phyloP scores from a whole-genome alignment of 306 rosid species.

The Lathyrus sativus region DNA sequence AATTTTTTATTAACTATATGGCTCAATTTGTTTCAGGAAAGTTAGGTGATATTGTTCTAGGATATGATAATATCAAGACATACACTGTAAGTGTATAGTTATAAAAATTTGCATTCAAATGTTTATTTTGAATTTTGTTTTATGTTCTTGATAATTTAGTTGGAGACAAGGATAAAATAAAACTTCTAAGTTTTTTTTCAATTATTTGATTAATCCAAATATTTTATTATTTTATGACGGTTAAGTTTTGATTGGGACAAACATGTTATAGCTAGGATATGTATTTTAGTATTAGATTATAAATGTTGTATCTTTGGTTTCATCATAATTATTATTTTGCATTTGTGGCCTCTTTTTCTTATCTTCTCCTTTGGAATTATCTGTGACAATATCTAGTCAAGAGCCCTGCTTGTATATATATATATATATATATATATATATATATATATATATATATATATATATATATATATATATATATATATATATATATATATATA shows the following conservation, averaged over 20 bases:
- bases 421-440: too few species aligned
- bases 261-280: neutral
- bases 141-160: neutral
- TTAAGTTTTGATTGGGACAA: neutral
- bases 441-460: too few species aligned
- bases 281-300: neutral
- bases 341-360: neutral
- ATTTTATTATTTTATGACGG: neutral
- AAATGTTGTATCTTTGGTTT: too few species aligned
- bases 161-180: neutral
- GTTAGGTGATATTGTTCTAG: slow-evolving; percentile 74
- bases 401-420: neutral
- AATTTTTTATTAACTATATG: neutral
- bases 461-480: too few species aligned
- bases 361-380: neutral
- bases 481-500: too few species aligned
- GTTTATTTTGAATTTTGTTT: neutral
- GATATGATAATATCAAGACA: slow-evolving; percentile 58
- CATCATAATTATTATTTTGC: too few species aligned
- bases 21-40: slow-evolving; percentile 50
- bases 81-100: slow-evolving; percentile 48
- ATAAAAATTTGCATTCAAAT: neutral
- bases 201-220: neutral
- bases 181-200: neutral
- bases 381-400: neutral